Evolutionary conservation across 441 rosid species (phyloP), one percentile per base, ranked within the genome.

Genomic region (Eruca vesicaria): DNA sequence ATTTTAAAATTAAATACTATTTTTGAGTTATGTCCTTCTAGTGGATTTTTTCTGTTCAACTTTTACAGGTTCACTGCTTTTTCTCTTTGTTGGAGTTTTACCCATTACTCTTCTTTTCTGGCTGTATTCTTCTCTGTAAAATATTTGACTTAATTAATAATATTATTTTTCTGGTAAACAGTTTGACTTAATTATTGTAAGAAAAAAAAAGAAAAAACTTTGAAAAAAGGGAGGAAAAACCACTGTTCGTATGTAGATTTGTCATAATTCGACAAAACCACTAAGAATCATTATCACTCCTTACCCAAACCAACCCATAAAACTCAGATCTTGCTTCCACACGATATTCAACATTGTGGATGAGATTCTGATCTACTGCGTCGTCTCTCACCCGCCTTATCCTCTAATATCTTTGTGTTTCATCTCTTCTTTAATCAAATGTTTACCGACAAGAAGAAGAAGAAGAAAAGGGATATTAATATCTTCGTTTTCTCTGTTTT

Each of bases 401-500:
- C 57, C 26, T 52, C 6, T 3, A 19, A 19, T 11, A 12, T 9
- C n/a, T 50, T 21, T 14, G 36, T 50, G 57, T 52, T 60, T 14
- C 26, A 52, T 68, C 56, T 64, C 45, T 60, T 67, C 61, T 55
- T 7, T 33, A n/a, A 19, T 38, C 53, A 69, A 60, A 63, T 75
- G 79, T 75, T 84, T 85, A 36, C 32, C 60, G 69, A 71, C 73
- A 81, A 19, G 69, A 68, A 71, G 74, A 81, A 19, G 69, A 68
- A 61, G 53, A 74, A 32, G 70, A 50, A 19, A 12, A 63, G 55
- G 7, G 41, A 67, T 72, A 20, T 72, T 55, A 32, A 76, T 45
- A 32, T 79, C 68, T 73, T 76, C 69, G 78, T 72, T 35, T 77
- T 84, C 71, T 76, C 76, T 73, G 76, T 81, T 64, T 43, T 85